Evolutionary conservation across 352 stramenopile genomes (phyloP).

Genomic region (Detonula confervacea): DNA sequence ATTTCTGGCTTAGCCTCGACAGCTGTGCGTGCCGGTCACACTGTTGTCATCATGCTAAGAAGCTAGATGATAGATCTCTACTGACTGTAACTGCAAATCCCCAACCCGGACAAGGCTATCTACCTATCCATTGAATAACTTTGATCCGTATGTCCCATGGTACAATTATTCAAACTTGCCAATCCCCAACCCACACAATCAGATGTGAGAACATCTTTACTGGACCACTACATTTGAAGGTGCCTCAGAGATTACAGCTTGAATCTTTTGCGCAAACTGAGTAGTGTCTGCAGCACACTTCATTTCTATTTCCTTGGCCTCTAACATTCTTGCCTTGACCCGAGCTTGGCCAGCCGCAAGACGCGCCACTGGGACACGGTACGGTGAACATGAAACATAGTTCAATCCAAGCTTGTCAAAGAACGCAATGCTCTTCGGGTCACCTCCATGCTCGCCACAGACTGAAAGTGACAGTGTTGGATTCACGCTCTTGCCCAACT

Average conservation of each 20-base stretch:
- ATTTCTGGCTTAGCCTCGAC: too few relatives aligned
- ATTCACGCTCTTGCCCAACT: slow-evolving; percentile 60
- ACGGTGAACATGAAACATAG: slow-evolving; percentile 86
- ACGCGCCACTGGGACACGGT: slow-evolving; percentile 82
- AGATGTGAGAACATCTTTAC: slow-evolving; percentile 17
- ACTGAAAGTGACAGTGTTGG: slow-evolving; percentile 79
- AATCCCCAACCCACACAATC: background rate
- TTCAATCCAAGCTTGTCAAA: slow-evolving; percentile 83
- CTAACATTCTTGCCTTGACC: slow-evolving; percentile 39
- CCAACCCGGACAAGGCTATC: too few relatives aligned
- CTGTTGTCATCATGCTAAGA: too few relatives aligned
- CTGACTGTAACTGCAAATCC: too few relatives aligned
- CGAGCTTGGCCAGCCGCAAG: slow-evolving; percentile 80
- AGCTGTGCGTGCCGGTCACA: too few relatives aligned
- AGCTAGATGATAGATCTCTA: too few relatives aligned
- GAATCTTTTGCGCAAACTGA: slow-evolving; percentile 14
- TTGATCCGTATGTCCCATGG: too few relatives aligned
- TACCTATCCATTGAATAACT: too few relatives aligned
- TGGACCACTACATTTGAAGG: slow-evolving; percentile 23
- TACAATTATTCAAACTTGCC: too few relatives aligned
- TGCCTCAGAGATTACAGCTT: background rate
- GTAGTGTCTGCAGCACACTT: background rate
- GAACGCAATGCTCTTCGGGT: slow-evolving; percentile 85
- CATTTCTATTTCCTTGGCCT: slow-evolving; percentile 25
- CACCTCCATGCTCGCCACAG: slow-evolving; percentile 87